Percentiles rank a stretch among this genome's conserved stretches.
These are phyloP conservation scores for Retiboletus flavoniger DNA, from an alignment of 1,284 basidiomycete species.

Conservation along the genomic window DNA sequence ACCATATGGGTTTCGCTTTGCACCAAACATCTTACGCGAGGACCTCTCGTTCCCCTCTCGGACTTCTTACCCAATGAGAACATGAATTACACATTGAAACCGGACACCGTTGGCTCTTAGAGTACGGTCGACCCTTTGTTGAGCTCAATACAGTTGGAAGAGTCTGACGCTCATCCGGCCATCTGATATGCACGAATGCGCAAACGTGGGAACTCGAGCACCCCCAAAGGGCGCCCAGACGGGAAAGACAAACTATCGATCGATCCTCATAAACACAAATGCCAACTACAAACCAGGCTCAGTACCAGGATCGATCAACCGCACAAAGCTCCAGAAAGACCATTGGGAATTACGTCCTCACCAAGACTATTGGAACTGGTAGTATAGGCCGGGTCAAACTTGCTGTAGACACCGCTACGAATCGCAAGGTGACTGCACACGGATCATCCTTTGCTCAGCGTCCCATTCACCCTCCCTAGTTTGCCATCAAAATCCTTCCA, in stretches of 20 bases:
- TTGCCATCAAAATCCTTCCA: slow-evolving; percentile 98
- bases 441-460: slow-evolving; percentile 39
- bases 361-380: slow-evolving; percentile 95
- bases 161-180: too few species aligned
- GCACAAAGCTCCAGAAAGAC: too few species aligned
- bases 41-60: too few species aligned
- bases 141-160: background rate
- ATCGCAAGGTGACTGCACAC: slow-evolving; percentile 67
- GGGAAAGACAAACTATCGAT: too few species aligned
- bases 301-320: too few species aligned
- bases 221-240: too few species aligned
- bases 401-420: slow-evolving; percentile 84
- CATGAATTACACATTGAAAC: background rate
- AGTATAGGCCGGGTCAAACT: slow-evolving; percentile 99
- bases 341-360: slow-evolving; percentile 43
- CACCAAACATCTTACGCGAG: background rate
- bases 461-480: slow-evolving; percentile 45
- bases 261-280: too few species aligned
- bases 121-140: background rate
- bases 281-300: too few species aligned
- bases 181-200: background rate
- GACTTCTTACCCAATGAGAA: background rate
- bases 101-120: background rate
- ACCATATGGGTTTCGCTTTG: background rate
- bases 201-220: background rate